Percentiles rank a stretch among this genome's conserved stretches.
These are phyloP conservation scores for Amanita brunnescens DNA, from an alignment of 768 basidiomycete genomes.

Conservation along the genomic window DNA sequence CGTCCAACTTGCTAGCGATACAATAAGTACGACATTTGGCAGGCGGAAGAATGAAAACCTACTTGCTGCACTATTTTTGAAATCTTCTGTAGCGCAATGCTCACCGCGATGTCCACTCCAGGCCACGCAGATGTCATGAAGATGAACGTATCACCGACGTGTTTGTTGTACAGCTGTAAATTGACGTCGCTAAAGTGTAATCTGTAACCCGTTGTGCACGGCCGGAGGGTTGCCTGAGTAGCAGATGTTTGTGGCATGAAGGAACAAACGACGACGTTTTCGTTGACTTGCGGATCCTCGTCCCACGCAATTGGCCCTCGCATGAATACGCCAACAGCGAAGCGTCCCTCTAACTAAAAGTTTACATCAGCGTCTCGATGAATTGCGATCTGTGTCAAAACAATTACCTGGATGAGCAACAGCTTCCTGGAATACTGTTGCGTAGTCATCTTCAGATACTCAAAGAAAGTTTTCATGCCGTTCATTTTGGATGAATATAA, in stretches of 20 bases:
- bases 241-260: slow-evolving; percentile 48
- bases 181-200: slow-evolving; percentile 47
- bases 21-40: background rate
- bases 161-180: slow-evolving; percentile 51
- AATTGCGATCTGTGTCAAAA: background rate
- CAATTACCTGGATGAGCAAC: slow-evolving; percentile 43
- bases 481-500: slow-evolving; percentile 49
- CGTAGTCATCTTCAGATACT: slow-evolving; percentile 46
- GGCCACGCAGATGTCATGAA: slow-evolving; percentile 42
- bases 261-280: slow-evolving; percentile 54
- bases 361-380: background rate
- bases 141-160: slow-evolving; percentile 46
- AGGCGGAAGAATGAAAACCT: slow-evolving; percentile 7
- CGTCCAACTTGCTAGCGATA: slow-evolving; percentile 49
- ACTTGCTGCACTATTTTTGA: slow-evolving; percentile 45
- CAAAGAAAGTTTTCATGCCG: slow-evolving; percentile 50
- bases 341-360: slow-evolving; percentile 49
- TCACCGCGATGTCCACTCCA: slow-evolving; percentile 42
- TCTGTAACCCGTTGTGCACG: slow-evolving; percentile 44
- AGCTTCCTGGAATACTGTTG: slow-evolving; percentile 52
- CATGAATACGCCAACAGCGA: slow-evolving; percentile 57
- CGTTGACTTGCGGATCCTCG: slow-evolving; percentile 46
- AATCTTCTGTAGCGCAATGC: slow-evolving; percentile 58
- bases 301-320: slow-evolving; percentile 49
- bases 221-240: slow-evolving; percentile 37